phyloP scores from a whole-genome alignment of 176 grass and related monocot species.

The Ampelocalamus luodianensis region DNA sequence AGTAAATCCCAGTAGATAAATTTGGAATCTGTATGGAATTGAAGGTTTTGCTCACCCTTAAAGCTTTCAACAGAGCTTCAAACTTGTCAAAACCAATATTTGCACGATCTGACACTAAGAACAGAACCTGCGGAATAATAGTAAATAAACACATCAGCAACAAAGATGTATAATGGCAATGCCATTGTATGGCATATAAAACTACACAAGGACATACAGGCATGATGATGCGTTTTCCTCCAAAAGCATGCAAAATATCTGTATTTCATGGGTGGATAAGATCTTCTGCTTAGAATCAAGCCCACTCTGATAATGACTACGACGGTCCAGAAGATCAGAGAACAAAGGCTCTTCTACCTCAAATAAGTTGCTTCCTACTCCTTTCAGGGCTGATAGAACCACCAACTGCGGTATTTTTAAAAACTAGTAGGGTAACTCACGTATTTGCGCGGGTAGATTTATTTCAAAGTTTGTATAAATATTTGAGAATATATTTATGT shows the following conservation, averaged over 20 bases:
- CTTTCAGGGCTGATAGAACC: too few relatives aligned
- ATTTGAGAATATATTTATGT: too few relatives aligned
- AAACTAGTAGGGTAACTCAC: too few relatives aligned
- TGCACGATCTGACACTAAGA: slow-evolving; percentile 43
- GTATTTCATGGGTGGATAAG: slow-evolving; percentile 65
- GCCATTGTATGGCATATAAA: background rate
- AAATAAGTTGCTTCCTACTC: slow-evolving; percentile 14
- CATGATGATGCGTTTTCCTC: slow-evolving; percentile 54
- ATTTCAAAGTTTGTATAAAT: too few relatives aligned
- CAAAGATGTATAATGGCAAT: slow-evolving; percentile 25
- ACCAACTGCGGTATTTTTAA: too few relatives aligned
- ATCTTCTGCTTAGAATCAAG: slow-evolving; percentile 44
- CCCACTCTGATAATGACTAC: slow-evolving; percentile 42
- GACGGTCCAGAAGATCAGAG: slow-evolving; percentile 61
- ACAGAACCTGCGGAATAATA: slow-evolving; percentile 56
- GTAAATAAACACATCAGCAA: slow-evolving; percentile 24
- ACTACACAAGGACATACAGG: background rate
- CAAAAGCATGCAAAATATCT: slow-evolving; percentile 84
- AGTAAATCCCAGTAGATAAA: slow-evolving; percentile 41
- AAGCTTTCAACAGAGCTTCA: slow-evolving; percentile 54
- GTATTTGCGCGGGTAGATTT: too few relatives aligned
- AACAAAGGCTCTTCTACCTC: slow-evolving; percentile 60
- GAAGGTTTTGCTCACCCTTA: slow-evolving; percentile 70
- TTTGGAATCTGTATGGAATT: slow-evolving; percentile 29
- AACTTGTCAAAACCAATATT: slow-evolving; percentile 51